Evolutionary conservation across 1,139 yeast species (phyloP), one percentile per base, ranked within the genome.

Genomic region (Pichia sp.): DNA sequence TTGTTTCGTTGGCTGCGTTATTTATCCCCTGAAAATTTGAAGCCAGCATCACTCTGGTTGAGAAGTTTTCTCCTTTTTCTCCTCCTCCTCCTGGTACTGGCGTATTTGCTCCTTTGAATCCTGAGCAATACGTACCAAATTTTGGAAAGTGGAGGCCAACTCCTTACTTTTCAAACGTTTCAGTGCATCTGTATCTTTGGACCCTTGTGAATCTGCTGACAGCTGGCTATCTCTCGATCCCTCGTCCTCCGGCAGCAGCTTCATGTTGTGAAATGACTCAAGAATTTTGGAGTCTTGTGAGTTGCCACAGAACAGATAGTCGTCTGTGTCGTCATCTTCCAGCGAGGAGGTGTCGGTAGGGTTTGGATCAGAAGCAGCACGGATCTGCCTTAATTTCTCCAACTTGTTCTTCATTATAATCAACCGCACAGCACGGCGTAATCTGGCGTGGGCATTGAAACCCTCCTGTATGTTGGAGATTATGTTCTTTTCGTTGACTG

Each of bases 391-490:
- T 51, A 68, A 58, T 50, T 61, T 63, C 49, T 60, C 60, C 45
- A 68, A 57, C 46, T 63, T 65, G 53, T 68, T 68, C 52, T 63
- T 62, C 57, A 68, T 67, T 13, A 67, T 64, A 45, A 68, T 65
- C 50, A 64, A 51, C 50, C 68, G 60, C 61, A 90, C 86, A 41
- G 95, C 98, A 65, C 87, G 90, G 67, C 84, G 82, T 73, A 93
- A 85, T 70, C 87, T 90, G 68, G 81, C 79, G 67, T 87, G 88
- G 44, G 96, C 96, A 68, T 87, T 84, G 77, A 90, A 88, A 52
- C 88, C 88, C 65, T 83, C 81, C 72, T 77, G 77, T 65, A 85
- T 81, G 60, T 72, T 74, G 45, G 62, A 58, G 48, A 68, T 65
- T 47, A 68, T 65, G 47, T 67, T 66, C 48, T 62, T 64, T 16